Percentiles rank a stretch among this genome's conserved stretches.
Evolutionary conservation across 78 protist species (phyloP).

Genomic region (Parvularia atlantis): DNA sequence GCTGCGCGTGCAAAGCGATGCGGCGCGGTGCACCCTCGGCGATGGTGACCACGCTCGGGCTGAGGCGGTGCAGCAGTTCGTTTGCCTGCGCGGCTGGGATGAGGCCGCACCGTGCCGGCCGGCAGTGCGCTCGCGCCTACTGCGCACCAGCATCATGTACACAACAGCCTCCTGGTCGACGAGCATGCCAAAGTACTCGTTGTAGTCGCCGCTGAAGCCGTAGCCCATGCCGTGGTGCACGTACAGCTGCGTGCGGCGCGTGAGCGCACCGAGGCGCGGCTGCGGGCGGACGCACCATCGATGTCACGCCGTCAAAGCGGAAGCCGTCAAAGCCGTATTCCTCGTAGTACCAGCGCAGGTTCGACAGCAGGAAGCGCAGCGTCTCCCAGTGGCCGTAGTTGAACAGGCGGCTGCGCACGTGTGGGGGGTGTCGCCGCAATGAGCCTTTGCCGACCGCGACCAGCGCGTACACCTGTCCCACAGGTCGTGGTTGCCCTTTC

Average conservation of each 20-base stretch:
- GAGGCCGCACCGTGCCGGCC: no score
- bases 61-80: conserved; percentile 5
- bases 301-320: conserved; percentile 92
- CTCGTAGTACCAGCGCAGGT: conserved; percentile 56
- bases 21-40: no score
- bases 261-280: not conserved
- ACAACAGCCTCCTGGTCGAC: conserved; percentile 69
- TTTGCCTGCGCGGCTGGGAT: no score
- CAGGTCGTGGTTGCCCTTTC: conserved; percentile 24
- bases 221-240: conserved; percentile 72
- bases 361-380: conserved; percentile 80
- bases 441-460: no score
- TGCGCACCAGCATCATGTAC: conserved; percentile 66
- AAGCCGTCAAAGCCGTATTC: conserved; percentile 89
- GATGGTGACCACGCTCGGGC: conserved; percentile 49
- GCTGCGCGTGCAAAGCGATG: no score
- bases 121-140: no score
- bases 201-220: conserved; percentile 49
- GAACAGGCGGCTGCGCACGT: conserved; percentile 78
- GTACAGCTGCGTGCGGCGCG: conserved; percentile 51
- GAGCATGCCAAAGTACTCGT: conserved; percentile 69
- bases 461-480: conserved; percentile 55
- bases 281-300: conserved; percentile 19
- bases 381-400: conserved; percentile 78
- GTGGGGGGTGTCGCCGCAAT: no score